Base-by-base conservation (phyloP, 352 stramenopile genomes). In the Pelagophyceae sp. region DNA sequence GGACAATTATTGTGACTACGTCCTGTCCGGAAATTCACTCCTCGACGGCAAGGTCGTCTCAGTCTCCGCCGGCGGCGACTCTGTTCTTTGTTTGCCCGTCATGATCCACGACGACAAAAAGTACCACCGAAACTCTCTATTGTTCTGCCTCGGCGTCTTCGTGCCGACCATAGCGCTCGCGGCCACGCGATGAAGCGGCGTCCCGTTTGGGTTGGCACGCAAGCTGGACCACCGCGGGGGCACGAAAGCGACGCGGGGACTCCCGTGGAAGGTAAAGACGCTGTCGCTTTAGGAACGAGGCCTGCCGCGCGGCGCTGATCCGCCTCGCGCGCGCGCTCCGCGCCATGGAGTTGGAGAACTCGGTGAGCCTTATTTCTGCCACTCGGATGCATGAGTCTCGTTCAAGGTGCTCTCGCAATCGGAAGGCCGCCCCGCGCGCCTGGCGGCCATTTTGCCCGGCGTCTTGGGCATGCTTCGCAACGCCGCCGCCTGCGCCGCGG, bases 81-180 rank as follows among this genome's bases (percentile, higher is more conserved):
- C 5, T 23, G 67, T 74, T 33, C 67, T 74, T 23, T 74, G 67
- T 37, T 33, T 74, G 35, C 67, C 67, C 15, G 35, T 58, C 17
- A n/a, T 74, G 23, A 23, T 51, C 15, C 31, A 37, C 2, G 38
- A 31, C 67, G 67, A 74, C 17, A 2, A 11, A 1, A 51, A 33
- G 35, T 74, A 74, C 67, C 1, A 6, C 35, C 67, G 67, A 0
- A 74, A 74, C 67, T 33, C 67, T 5, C 29, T 74, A 19, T 37
- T 74, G 15, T 74, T 74, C 67, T n/a, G 35, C 35, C 67, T 74
- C 20, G 67, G 67, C 33, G 38, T 74, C 5, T 32, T 37, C 35
- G 67, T 38, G 3, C 1, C 61, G 61, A 31, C 15, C n/a, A 31
- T 3, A 1, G 1, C 5, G 3, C n/a, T 71, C 15, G 15, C n/a